A percentile compares a stretch with the other conserved stretches of the same genome.
Evolutionary conservation across 768 basidiomycete species (phyloP).

Genomic region (Lentinula lateritia): DNA sequence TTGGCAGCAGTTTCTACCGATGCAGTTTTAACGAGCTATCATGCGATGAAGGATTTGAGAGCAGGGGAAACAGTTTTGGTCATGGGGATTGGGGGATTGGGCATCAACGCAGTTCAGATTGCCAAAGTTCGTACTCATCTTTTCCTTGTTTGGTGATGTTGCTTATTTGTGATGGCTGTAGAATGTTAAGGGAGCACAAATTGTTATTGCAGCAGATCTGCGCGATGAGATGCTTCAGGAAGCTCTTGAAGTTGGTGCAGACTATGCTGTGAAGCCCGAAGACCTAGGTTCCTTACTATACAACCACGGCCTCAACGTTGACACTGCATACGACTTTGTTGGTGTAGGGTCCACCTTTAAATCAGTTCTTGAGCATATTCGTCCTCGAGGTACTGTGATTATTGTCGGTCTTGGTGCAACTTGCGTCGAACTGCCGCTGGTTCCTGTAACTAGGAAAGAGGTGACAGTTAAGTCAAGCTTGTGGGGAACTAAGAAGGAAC

Average conservation of each 20-base stretch:
- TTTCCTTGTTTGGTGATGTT: not conserved
- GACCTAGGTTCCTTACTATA: not conserved
- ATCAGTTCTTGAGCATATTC: not conserved
- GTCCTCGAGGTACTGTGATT: not conserved
- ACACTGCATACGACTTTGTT: constrained; percentile 2
- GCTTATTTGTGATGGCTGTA: not conserved
- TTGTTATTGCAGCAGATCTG: not conserved
- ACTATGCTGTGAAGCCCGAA: not conserved
- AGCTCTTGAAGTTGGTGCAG: not conserved
- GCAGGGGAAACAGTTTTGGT: constrained; percentile 1
- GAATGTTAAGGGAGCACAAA: not conserved
- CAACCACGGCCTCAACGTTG: not conserved
- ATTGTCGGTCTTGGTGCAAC: not conserved
- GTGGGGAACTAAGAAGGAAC: constrained; percentile 1
- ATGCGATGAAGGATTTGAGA: not conserved
- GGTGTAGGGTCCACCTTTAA: not conserved
- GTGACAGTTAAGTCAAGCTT: not conserved
- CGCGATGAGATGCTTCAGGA: not conserved
- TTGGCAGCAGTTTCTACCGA: not conserved
- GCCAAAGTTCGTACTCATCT: not conserved
- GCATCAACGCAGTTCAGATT: constrained; percentile 3
- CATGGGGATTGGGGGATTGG: constrained; percentile 1
- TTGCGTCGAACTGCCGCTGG: not conserved
- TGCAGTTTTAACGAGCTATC: constrained; percentile 2
- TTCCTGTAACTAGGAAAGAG: not conserved